These are phyloP conservation scores for Gnetum montanum DNA, from an alignment of 75 land plant species.

Conservation along the genomic window DNA sequence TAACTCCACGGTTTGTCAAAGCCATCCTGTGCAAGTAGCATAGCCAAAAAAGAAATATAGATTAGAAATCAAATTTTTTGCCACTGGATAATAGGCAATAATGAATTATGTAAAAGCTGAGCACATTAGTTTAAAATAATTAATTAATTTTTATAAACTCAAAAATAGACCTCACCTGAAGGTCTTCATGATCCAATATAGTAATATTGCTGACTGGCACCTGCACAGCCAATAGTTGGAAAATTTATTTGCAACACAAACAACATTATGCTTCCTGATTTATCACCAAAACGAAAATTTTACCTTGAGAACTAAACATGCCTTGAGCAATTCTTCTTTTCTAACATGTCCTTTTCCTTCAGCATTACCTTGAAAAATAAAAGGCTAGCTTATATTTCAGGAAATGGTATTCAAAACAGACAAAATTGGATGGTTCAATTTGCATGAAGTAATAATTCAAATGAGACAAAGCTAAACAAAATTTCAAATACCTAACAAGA, in stretches of 20 bases:
- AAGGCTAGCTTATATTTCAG: too few species aligned
- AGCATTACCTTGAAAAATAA: conserved; percentile 45
- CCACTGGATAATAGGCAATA: too few species aligned
- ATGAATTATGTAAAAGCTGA: background rate
- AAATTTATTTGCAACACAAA: background rate
- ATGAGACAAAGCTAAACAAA: too few species aligned
- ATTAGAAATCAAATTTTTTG: too few species aligned
- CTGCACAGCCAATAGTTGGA: conserved; percentile 5
- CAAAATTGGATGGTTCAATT: too few species aligned
- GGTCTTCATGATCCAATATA: conserved; percentile 24
- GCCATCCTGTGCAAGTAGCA: too few species aligned
- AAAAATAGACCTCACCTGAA: conserved; percentile 18
- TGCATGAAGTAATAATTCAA: too few species aligned
- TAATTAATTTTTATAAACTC: too few species aligned
- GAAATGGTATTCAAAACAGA: too few species aligned
- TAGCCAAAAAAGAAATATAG: too few species aligned
- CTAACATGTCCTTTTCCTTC: conserved; percentile 29
- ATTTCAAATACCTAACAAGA: too few species aligned
- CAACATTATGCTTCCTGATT: background rate
- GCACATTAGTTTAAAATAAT: background rate
- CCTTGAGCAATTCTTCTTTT: conserved; percentile 26
- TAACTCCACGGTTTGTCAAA: conserved; percentile 2
- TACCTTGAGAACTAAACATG: conserved; percentile 31
- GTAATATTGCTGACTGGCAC: conserved; percentile 26
- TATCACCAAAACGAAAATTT: background rate